Evolutionary conservation across 108 stramenopile genomes (phyloP).

Genomic region (Nannochloropsis gaditana): DNA sequence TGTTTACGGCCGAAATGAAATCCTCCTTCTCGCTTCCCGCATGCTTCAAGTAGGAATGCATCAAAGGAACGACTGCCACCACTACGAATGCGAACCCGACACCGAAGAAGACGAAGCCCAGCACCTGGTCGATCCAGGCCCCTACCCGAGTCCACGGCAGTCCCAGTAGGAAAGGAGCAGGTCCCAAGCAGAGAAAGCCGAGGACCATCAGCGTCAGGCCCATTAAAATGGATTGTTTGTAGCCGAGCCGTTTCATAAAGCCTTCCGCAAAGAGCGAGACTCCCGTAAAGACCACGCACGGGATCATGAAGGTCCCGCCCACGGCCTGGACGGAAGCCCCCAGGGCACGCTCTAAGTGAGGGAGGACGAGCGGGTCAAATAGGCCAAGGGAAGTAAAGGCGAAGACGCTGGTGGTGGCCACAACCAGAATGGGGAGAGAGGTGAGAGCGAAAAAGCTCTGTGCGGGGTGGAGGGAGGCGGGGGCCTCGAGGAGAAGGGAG

Average conservation of each 20-base stretch:
- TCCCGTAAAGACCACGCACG: not conserved
- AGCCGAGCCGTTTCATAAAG: not conserved
- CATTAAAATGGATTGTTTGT: not conserved
- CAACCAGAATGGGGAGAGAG: not conserved
- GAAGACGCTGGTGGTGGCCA: not conserved
- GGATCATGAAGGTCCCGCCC: not conserved
- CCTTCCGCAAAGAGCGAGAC: conserved; percentile 4
- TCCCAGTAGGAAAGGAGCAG: not conserved
- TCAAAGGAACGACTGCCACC: not conserved
- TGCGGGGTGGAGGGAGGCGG: too few relatives aligned
- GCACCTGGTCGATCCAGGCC: not conserved
- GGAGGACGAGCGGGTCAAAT: not conserved
- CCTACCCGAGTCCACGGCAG: not conserved
- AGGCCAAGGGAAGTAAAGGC: conserved; percentile 3
- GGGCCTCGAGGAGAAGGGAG: too few relatives aligned
- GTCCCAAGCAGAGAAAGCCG: not conserved
- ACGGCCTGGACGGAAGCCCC: not conserved
- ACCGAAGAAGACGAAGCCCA: not conserved
- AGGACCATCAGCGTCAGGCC: not conserved
- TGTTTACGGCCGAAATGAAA: not conserved
- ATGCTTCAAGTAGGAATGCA: not conserved
- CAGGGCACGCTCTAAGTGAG: not conserved
- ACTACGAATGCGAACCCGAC: not conserved
- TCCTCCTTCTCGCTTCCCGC: conserved; percentile 12
- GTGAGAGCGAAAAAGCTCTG: not conserved